phyloP scores from a whole-genome alignment of 164 flowering plant genomes.

The Macadamia integrifolia region DNA sequence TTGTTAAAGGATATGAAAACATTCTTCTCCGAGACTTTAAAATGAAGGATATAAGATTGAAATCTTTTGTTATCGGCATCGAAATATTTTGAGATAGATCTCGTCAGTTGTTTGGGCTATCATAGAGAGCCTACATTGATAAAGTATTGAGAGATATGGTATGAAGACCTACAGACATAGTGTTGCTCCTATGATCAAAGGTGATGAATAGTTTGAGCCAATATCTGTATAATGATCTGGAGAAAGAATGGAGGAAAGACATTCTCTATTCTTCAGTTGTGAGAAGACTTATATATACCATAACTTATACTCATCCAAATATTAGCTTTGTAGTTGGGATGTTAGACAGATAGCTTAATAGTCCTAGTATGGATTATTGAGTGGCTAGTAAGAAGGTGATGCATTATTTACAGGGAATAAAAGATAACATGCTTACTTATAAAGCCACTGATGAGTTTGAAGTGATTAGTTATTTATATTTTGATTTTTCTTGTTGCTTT shows the following conservation, averaged over 20 bases:
- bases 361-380: no score
- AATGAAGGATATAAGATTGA: no score
- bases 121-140: not conserved
- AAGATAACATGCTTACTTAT: slow-evolving; percentile 9
- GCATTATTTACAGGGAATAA: slow-evolving; percentile 6
- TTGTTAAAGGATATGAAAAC: no score
- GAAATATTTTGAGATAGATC: no score
- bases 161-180: no score
- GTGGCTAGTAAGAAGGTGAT: not conserved
- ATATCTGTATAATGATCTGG: not conserved
- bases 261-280: slow-evolving; percentile 4
- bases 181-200: not conserved
- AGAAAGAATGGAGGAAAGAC: no score
- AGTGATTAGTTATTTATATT: not conserved
- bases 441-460: not conserved
- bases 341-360: no score
- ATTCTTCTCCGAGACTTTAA: no score
- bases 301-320: not conserved
- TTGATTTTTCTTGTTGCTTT: not conserved
- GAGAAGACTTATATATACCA: not conserved
- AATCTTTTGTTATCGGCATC: no score
- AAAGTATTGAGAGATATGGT: no score
- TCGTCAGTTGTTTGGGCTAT: not conserved
- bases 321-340: no score
- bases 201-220: not conserved